Conservation (phyloP, 2,329 filamentous ascomycete genomes). For the Cladosporium halotolerans region DNA sequence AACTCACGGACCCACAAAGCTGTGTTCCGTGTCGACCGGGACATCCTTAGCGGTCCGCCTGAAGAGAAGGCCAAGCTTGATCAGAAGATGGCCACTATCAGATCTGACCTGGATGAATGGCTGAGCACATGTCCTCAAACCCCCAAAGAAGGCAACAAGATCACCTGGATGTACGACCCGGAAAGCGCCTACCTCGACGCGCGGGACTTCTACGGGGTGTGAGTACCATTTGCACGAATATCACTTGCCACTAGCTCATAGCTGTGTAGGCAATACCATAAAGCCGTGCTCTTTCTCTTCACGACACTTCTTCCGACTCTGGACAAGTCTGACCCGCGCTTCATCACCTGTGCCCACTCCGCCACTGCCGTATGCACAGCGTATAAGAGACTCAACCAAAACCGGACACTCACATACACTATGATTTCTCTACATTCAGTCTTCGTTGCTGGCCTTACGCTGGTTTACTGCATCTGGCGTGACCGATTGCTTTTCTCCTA, state of each 20-base stretch:
- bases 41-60: background rate
- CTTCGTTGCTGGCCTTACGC: slow-evolving; percentile 26
- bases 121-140: slow-evolving; percentile 2
- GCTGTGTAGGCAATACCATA: slow-evolving; percentile 6
- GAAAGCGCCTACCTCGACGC: slow-evolving; percentile 1
- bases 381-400: slow-evolving; percentile 29
- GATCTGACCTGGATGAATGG: slow-evolving; percentile 2
- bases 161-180: slow-evolving; percentile 7
- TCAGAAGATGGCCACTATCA: slow-evolving; percentile 1
- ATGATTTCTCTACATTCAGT: slow-evolving; percentile 27
- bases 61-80: slow-evolving; percentile 5
- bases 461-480: slow-evolving; percentile 30
- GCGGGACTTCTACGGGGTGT: slow-evolving; percentile 7
- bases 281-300: background rate
- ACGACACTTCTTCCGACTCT: slow-evolving; percentile 4
- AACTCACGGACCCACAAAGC: slow-evolving; percentile 5
- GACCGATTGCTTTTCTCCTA: slow-evolving; percentile 7
- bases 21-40: slow-evolving; percentile 6
- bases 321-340: slow-evolving; percentile 1
- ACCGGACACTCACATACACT: slow-evolving; percentile 23
- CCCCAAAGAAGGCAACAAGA: slow-evolving; percentile 2
- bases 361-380: slow-evolving; percentile 13
- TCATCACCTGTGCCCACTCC: slow-evolving; percentile 1
- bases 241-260: background rate
- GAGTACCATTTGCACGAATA: background rate